Conservation (phyloP, 129 eudicot genomes). For the Silybum marianum region DNA sequence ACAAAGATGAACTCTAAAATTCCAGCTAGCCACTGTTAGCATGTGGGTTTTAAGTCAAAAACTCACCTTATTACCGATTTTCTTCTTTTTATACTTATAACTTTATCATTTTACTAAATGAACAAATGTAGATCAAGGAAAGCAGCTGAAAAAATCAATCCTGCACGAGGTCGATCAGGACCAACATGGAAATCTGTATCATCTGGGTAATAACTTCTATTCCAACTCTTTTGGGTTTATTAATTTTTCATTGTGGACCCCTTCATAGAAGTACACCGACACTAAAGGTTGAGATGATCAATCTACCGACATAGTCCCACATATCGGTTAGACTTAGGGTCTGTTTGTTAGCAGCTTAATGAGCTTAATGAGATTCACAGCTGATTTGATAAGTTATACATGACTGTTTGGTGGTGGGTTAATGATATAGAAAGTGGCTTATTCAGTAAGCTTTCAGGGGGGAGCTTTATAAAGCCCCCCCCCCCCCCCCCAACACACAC, state of each 20-base stretch:
- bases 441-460: too few species aligned
- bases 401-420: too few species aligned
- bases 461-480: too few species aligned
- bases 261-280: neutral
- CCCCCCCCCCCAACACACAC: too few species aligned
- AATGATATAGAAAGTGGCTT: too few species aligned
- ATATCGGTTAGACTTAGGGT: too few species aligned
- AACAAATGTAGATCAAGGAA: conserved; percentile 47
- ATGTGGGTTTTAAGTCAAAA: neutral
- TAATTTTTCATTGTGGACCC: neutral
- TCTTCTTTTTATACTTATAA: neutral
- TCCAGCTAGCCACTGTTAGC: neutral
- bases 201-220: conserved; percentile 42
- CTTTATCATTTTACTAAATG: neutral
- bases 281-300: neutral
- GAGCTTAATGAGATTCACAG: too few species aligned
- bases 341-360: too few species aligned
- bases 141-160: conserved; percentile 46
- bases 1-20: neutral
- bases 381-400: too few species aligned
- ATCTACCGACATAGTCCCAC: neutral
- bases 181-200: conserved; percentile 55
- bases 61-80: neutral
- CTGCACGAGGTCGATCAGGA: conserved; percentile 51
- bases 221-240: neutral